A percentile compares a stretch with the other conserved stretches of the same genome.
These are phyloP conservation scores for Sparassis latifolia DNA, from an alignment of 1,284 basidiomycete genomes.

Conservation along the genomic window DNA sequence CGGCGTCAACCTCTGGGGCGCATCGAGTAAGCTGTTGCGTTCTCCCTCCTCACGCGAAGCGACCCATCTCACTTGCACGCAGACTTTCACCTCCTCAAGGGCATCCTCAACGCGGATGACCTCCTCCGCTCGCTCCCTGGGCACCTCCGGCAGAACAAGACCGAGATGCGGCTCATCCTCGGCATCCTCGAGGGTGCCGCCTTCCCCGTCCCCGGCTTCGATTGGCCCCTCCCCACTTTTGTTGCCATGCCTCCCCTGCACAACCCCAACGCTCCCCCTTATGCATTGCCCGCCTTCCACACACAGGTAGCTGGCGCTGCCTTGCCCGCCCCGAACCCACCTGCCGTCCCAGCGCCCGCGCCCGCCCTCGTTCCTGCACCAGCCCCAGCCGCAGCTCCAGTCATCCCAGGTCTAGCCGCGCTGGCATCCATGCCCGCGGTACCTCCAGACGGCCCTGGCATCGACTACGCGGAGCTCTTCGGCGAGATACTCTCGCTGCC, in stretches of 20 bases:
- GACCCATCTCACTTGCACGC: background rate
- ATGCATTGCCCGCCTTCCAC: too few relatives aligned
- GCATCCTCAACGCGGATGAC: constrained; percentile 5
- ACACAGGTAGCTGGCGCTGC: too few relatives aligned
- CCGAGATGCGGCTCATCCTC: constrained; percentile 6
- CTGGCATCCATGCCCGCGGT: background rate
- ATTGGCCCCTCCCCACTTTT: too few relatives aligned
- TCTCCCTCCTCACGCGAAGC: background rate
- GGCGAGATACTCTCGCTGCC: too few relatives aligned
- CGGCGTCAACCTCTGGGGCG: constrained; percentile 16
- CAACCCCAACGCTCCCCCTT: background rate
- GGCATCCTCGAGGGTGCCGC: background rate
- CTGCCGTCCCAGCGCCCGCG: too few relatives aligned
- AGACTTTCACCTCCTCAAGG: constrained; percentile 19
- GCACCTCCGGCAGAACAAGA: constrained; percentile 10
- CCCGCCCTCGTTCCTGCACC: too few relatives aligned
- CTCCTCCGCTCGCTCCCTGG: constrained; percentile 11
- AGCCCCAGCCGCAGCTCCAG: too few relatives aligned
- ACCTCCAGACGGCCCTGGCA: background rate
- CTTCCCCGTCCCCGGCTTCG: too few relatives aligned
- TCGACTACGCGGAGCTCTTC: constrained; percentile 10
- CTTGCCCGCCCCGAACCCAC: too few relatives aligned
- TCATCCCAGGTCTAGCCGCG: too few relatives aligned
- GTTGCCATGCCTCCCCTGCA: background rate
- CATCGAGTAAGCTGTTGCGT: constrained; percentile 11